Evolutionary conservation across 202 grass and related monocot genomes (phyloP).

Genomic region (Elaeis oleifera): DNA sequence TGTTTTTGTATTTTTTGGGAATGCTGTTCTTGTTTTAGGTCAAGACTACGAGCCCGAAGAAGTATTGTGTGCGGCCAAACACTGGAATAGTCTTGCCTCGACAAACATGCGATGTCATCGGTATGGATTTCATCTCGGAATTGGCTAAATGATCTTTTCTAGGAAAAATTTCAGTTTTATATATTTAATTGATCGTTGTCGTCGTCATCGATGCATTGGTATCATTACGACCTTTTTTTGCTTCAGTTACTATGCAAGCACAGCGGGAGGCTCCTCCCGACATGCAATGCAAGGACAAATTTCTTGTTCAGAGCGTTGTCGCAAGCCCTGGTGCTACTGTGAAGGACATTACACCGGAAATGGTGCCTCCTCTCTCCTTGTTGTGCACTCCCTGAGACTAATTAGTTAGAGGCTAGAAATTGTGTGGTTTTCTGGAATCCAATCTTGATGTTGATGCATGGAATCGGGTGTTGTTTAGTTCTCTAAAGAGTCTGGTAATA

Average conservation of each 20-base stretch:
- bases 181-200: too few species aligned
- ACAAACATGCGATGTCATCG: conserved; percentile 62
- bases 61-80: conserved; percentile 83
- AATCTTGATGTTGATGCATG: not conserved
- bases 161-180: too few species aligned
- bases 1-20: conserved; percentile 14
- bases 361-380: conserved; percentile 40
- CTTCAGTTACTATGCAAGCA: conserved; percentile 74
- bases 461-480: conserved; percentile 47
- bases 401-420: too few species aligned
- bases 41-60: conserved; percentile 89
- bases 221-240: not conserved
- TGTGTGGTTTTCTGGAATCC: too few species aligned
- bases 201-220: too few species aligned
- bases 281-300: conserved; percentile 95
- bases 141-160: not conserved
- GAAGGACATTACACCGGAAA: conserved; percentile 61
- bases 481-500: conserved; percentile 61
- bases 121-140: conserved; percentile 22
- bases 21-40: conserved; percentile 37
- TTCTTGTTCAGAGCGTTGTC: conserved; percentile 76
- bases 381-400: too few species aligned
- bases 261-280: conserved; percentile 54
- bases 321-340: conserved; percentile 24
- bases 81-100: conserved; percentile 61